These are phyloP conservation scores for Cladophialophora psammophila DNA, from an alignment of 2,329 filamentous ascomycete genomes.

Conservation along the genomic window DNA sequence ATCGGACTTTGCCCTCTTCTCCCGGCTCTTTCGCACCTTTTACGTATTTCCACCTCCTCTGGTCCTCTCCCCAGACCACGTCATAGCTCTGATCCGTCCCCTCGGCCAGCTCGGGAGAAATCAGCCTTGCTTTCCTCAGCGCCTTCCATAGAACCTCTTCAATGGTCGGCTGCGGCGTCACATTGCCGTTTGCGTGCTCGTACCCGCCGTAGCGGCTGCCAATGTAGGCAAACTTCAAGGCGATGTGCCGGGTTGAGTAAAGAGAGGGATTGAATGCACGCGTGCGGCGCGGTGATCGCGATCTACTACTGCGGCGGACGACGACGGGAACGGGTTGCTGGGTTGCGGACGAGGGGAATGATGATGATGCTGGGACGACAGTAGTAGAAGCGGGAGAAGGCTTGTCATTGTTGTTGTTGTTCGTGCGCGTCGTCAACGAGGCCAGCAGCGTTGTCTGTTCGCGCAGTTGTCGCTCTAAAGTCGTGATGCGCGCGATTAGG, in stretches of 20 bases:
- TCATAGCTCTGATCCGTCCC: slow-evolving; percentile 51
- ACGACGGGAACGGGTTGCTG: slow-evolving; percentile 44
- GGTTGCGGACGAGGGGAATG: background rate
- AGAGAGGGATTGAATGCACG: slow-evolving; percentile 75
- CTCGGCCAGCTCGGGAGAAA: slow-evolving; percentile 70
- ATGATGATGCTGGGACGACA: background rate
- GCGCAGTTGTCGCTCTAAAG: slow-evolving; percentile 71
- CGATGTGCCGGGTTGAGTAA: slow-evolving; percentile 84
- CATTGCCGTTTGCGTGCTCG: slow-evolving; percentile 79
- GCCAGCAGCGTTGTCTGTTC: slow-evolving; percentile 52
- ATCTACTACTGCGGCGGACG: slow-evolving; percentile 49
- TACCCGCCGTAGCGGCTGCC: slow-evolving; percentile 92
- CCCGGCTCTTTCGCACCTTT: background rate
- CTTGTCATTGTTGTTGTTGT: background rate
- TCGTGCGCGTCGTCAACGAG: slow-evolving; percentile 4
- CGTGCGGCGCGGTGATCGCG: slow-evolving; percentile 58
- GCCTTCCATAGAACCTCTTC: slow-evolving; percentile 96
- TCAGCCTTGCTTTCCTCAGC: slow-evolving; percentile 79
- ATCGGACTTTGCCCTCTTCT: slow-evolving; percentile 41
- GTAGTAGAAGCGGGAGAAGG: background rate
- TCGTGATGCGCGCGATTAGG: slow-evolving; percentile 71
- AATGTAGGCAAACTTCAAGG: slow-evolving; percentile 91
- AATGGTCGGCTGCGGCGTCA: slow-evolving; percentile 76
- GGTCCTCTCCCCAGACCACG: slow-evolving; percentile 43
- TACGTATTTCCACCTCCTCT: slow-evolving; percentile 35